These are phyloP conservation scores for Kodamaea ohmeri DNA, from an alignment of 1,139 yeast species.

Conservation along the genomic window DNA sequence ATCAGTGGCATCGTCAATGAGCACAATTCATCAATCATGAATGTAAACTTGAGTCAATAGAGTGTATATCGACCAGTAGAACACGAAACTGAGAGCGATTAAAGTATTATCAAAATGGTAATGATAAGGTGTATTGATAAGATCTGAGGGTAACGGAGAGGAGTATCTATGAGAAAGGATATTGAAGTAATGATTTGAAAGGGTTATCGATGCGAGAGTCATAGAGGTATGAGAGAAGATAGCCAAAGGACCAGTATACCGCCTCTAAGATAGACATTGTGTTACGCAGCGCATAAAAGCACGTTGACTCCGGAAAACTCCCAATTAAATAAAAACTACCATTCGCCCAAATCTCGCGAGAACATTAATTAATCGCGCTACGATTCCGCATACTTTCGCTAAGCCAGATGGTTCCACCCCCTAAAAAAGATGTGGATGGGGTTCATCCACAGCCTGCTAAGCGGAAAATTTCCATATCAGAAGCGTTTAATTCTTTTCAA, in stretches of 20 bases:
- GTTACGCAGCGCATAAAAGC: too few relatives aligned
- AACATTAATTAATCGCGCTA: not conserved
- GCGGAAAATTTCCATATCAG: conserved; percentile 27
- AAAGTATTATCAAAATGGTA: not conserved
- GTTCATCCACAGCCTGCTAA: conserved; percentile 5
- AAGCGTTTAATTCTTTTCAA: conserved; percentile 25
- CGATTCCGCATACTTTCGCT: not conserved
- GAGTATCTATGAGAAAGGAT: too few relatives aligned
- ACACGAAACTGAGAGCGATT: too few relatives aligned
- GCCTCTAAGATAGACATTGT: too few relatives aligned
- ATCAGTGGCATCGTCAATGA: too few relatives aligned
- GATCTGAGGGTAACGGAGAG: not conserved
- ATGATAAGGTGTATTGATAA: not conserved
- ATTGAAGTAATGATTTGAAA: too few relatives aligned
- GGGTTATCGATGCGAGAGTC: too few relatives aligned
- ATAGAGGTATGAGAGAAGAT: too few relatives aligned
- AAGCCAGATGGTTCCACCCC: conserved; percentile 3
- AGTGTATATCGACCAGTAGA: too few relatives aligned
- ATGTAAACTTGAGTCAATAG: too few relatives aligned
- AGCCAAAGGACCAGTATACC: too few relatives aligned
- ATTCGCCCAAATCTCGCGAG: not conserved
- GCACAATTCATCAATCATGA: too few relatives aligned
- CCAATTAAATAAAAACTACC: not conserved
- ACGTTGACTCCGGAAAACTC: not conserved
- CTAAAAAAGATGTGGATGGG: conserved; percentile 4